phyloP scores from a whole-genome alignment of 257 asterid species.

The Jasminum sambac region DNA sequence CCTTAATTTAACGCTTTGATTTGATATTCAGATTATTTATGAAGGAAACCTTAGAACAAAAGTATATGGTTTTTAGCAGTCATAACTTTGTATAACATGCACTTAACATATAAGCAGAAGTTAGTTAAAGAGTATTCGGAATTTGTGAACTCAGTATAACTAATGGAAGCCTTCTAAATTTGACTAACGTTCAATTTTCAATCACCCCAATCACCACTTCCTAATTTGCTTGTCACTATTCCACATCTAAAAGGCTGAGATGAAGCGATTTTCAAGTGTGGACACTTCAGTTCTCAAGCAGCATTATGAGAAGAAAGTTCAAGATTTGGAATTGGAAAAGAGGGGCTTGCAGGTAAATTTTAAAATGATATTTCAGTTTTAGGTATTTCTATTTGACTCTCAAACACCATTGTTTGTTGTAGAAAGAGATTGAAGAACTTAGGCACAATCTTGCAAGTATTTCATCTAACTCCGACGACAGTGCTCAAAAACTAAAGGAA shows the following conservation, averaged over 20 bases:
- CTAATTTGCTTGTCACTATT: conserved; percentile 7
- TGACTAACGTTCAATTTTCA: conserved; percentile 2
- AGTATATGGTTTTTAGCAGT: not conserved
- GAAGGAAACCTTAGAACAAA: not conserved
- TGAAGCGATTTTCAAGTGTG: conserved; percentile 58
- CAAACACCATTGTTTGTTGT: conserved; percentile 27
- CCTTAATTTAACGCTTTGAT: not conserved
- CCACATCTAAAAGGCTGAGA: conserved; percentile 69
- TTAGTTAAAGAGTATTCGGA: not conserved
- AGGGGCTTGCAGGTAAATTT: conserved; percentile 61
- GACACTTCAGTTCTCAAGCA: conserved; percentile 87
- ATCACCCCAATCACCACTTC: not conserved
- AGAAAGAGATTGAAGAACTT: conserved; percentile 93
- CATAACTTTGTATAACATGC: not conserved
- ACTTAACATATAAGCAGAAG: not conserved
- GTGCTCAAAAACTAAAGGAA: conserved; percentile 91
- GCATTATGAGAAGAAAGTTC: conserved; percentile 92
- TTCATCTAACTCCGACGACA: conserved; percentile 72
- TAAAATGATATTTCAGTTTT: not conserved
- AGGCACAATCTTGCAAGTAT: conserved; percentile 64
- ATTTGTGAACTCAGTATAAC: not conserved
- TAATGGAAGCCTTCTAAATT: conserved; percentile 5
- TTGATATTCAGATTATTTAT: not conserved
- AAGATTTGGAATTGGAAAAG: conserved; percentile 84
- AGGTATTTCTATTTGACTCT: conserved; percentile 23